These are phyloP conservation scores for Phascolomyces articulosus DNA, from an alignment of 371 early-diverging fungal genomes.

Conservation along the genomic window DNA sequence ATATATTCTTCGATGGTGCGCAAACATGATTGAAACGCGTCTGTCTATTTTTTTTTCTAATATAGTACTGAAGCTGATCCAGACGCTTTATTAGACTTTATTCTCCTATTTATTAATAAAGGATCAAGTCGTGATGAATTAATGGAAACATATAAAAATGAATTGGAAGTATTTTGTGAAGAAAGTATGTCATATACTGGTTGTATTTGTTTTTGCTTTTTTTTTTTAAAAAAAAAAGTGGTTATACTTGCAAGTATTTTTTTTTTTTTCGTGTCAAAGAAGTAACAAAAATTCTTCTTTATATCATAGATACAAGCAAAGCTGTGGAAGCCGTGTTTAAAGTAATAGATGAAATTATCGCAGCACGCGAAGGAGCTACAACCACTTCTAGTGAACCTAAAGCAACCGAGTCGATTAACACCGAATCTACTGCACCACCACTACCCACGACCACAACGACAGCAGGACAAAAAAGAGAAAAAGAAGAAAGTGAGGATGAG, in stretches of 20 bases:
- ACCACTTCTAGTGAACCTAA: too few relatives aligned
- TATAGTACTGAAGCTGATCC: slow-evolving; percentile 80
- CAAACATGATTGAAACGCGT: background rate
- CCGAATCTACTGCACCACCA: too few relatives aligned
- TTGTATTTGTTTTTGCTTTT: too few relatives aligned
- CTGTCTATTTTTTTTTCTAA: background rate
- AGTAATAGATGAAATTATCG: slow-evolving; percentile 15
- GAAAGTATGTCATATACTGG: slow-evolving; percentile 46
- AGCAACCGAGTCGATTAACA: too few relatives aligned
- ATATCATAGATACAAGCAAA: slow-evolving; percentile 63
- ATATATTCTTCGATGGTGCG: too few relatives aligned
- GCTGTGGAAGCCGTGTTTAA: slow-evolving; percentile 69
- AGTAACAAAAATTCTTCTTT: too few relatives aligned
- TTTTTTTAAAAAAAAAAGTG: too few relatives aligned
- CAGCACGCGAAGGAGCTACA: background rate
- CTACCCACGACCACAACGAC: background rate
- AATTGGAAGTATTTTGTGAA: slow-evolving; percentile 50
- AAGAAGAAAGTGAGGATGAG: slow-evolving; percentile 41
- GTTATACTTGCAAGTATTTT: too few relatives aligned
- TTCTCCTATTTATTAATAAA: slow-evolving; percentile 70
- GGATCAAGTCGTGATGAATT: slow-evolving; percentile 51
- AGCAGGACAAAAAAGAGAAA: slow-evolving; percentile 9
- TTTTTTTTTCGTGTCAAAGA: too few relatives aligned
- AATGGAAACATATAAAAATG: slow-evolving; percentile 28
- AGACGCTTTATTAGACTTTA: slow-evolving; percentile 71